Evolutionary conservation across 805 yeast species (phyloP), one percentile per base, ranked within the genome.

Genomic region (Debaryomyces maramus): DNA sequence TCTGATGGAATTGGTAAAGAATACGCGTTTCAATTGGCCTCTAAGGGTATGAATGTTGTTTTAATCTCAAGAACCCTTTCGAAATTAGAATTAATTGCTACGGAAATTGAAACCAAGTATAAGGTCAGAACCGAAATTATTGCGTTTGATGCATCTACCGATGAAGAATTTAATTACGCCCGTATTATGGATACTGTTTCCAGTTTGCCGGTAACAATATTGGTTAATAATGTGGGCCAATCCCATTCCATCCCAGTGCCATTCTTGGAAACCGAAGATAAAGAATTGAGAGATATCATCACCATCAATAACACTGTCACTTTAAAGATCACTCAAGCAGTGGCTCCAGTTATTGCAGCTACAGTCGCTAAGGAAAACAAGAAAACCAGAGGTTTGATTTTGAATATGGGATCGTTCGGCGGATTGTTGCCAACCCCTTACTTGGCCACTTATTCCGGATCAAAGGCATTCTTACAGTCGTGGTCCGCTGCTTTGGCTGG

Each of bases 1-100:
- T 88, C 97, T 34, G 98, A 93, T 60, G 99, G 99, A 24, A 85
- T 93, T 56, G 99, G 99, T 42, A 88, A 90, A 60, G 96, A 93
- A 61, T 93, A 78, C 58, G 83, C 97, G 2, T 56, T 66, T 18
- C 98, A 91, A 66, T 75, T 93, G 63, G 99, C 98, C 9, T 63
- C 74, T 39, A 81, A 77, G 48, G 96, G 96, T 2, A 84, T 90
- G 61, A 90, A 89, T 52, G 62, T 93, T 34, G 81, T 88, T 9
- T 73, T 93, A 50, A 81, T 91, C 11, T 86, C 97, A 18, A 80
- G 99, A 66, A 88, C 96, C 13, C 75, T 75, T 56, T 69, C 85
- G 21, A 91, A 90, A 60, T 76, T 93, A 51, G 83, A 81, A 50
- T 63, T 67, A 4, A 60, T 89, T 35, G 78, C 91, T 15, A 51